These are phyloP conservation scores for Drosera capensis DNA, from an alignment of 148 eudicot species.

Conservation along the genomic window DNA sequence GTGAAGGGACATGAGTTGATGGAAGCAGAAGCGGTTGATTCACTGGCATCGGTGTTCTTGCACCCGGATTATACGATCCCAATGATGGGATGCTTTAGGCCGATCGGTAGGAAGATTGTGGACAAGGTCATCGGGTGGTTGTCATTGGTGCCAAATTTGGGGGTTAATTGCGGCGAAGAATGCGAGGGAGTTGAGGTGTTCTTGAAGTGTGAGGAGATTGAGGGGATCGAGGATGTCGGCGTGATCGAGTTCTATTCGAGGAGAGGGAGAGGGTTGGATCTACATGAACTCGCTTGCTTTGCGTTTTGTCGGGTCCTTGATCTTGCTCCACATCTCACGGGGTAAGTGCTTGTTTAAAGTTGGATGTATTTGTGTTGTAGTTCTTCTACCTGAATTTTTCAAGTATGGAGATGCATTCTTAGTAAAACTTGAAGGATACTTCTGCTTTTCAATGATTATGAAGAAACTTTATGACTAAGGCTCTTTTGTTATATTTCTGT, in stretches of 20 bases:
- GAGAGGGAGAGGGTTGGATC: constrained; percentile 47
- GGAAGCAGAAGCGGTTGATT: constrained; percentile 53
- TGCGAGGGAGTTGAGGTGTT: constrained; percentile 22
- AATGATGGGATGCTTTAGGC: constrained; percentile 67
- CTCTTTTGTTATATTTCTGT: no score
- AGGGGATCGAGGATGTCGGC: constrained; percentile 16
- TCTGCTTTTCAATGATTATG: no score
- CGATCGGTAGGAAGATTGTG: constrained; percentile 42
- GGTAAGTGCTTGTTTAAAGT: constrained; percentile 25
- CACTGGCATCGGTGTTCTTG: constrained; percentile 40
- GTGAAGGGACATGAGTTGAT: constrained; percentile 32
- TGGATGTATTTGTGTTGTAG: neutral
- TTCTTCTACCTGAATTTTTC: no score
- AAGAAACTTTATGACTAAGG: no score
- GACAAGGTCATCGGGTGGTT: constrained; percentile 36
- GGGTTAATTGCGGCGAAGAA: constrained; percentile 15
- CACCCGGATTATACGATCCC: constrained; percentile 75
- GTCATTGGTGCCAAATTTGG: constrained; percentile 36
- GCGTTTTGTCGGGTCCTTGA: constrained; percentile 79
- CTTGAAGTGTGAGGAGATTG: constrained; percentile 26
- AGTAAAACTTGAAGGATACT: no score
- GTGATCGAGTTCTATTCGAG: constrained; percentile 41
- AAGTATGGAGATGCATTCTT: no score
- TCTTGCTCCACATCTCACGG: constrained; percentile 41
- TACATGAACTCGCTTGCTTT: constrained; percentile 71